Base-by-base conservation (phyloP, 2,329 filamentous ascomycete species). In the Aureobasidium sp. region DNA sequence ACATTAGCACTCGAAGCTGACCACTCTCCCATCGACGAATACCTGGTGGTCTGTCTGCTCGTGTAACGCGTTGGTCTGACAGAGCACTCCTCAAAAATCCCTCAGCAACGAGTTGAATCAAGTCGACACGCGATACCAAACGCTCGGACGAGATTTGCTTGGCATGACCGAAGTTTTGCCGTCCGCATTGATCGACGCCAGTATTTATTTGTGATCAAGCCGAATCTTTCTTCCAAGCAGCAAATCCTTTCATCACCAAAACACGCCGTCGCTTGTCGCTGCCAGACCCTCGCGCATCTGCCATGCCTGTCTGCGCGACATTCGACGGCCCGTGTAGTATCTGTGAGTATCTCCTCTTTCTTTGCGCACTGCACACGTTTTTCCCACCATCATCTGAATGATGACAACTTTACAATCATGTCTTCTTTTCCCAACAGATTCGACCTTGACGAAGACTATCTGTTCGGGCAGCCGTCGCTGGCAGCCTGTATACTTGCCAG, bases 401-500 rank as follows among this genome's bases (percentile, higher is more conserved):
- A 91, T 91, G 89, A 91, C 84, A 89, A 80, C 78, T 39, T 73
- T 73, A 79, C 77, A 81, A 80, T 79, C 76, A 80, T 75, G 81
- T 88, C 88, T 91, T 91, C 88, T 90, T 91, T 91, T 89, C 87
- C 87, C 83, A 86, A 82, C 87, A 79, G 87, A 92, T 83, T 90
- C 89, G 89, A 85, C 87, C 87, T 87, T 92, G 89, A 91, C 85
- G 86, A 90, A 87, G 79, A 73, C 79, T 79, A 80, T 82, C 83
- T 87, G 79, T 83, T 80, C 84, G 86, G 87, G 85, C 79, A 72
- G 78, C 77, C 77, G 77, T 79, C 78, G 78, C 82, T 80, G 79
- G 80, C 75, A 73, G 82, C 85, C 86, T 90, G 89, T 87, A 74
- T 91, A 91, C 89, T 91, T 89, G 89, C 89, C 89, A 92, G 89